Percentiles rank a stretch among this genome's conserved stretches.
These are phyloP conservation scores for Venturia carpophila DNA, from an alignment of 2,329 filamentous ascomycete species.

Conservation along the genomic window DNA sequence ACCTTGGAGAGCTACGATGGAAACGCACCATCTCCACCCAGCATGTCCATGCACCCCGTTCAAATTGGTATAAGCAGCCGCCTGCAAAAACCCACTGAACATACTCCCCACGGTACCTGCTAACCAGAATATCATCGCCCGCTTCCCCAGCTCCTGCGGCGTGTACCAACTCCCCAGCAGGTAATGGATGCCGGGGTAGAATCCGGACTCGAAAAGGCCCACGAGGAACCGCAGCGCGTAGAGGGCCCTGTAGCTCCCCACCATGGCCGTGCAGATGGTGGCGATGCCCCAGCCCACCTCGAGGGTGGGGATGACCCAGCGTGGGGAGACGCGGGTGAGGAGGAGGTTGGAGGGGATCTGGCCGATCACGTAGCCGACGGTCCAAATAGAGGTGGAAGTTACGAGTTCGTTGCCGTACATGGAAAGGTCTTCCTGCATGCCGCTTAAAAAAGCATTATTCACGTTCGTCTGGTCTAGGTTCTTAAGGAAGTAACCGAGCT, in stretches of 20 bases:
- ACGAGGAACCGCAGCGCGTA: slow-evolving; percentile 14
- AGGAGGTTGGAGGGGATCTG: slow-evolving; percentile 33
- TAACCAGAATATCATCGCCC: slow-evolving; percentile 48
- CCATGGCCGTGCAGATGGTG: not conserved
- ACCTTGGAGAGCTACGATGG: not conserved
- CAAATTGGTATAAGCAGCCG: slow-evolving; percentile 46
- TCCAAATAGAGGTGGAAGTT: slow-evolving; percentile 27
- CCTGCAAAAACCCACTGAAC: slow-evolving; percentile 51
- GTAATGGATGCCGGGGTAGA: slow-evolving; percentile 31
- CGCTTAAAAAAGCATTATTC: slow-evolving; percentile 27
- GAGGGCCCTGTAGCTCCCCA: not conserved
- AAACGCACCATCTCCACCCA: slow-evolving; percentile 40
- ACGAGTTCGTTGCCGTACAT: slow-evolving; percentile 29
- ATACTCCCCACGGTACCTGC: slow-evolving; percentile 47
- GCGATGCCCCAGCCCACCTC: slow-evolving; percentile 14
- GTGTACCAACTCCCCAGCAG: slow-evolving; percentile 37
- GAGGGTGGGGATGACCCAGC: slow-evolving; percentile 1
- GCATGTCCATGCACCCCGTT: slow-evolving; percentile 43
- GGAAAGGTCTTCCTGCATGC: slow-evolving; percentile 27
- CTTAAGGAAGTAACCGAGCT: slow-evolving; percentile 25
- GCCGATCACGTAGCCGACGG: slow-evolving; percentile 27
- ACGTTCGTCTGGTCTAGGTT: slow-evolving; percentile 27
- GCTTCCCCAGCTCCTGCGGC: slow-evolving; percentile 43
- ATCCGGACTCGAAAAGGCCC: slow-evolving; percentile 2
- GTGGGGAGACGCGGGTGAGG: slow-evolving; percentile 26